Evolutionary conservation across 768 basidiomycete genomes (phyloP).

Genomic region (Pisolithus sp.): DNA sequence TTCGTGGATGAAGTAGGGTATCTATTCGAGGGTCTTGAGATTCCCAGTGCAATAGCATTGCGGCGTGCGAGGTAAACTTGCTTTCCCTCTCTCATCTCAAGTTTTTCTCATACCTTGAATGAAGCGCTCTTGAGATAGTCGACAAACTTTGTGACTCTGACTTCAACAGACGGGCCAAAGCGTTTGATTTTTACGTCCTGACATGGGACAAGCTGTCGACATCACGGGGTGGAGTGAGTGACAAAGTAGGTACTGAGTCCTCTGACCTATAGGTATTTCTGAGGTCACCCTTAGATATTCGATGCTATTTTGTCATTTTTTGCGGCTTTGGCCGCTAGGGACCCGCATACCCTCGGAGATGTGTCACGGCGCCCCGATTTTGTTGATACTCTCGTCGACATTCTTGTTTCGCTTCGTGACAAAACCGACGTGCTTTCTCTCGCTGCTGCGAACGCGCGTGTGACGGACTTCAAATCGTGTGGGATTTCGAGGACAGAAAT

Average conservation of each 20-base stretch:
- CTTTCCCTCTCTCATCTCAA: not conserved
- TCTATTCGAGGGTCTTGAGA: conserved; percentile 72
- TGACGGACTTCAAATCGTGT: conserved; percentile 41
- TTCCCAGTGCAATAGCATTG: conserved; percentile 44
- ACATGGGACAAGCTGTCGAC: conserved; percentile 62
- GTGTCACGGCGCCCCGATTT: conserved; percentile 37
- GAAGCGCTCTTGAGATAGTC: conserved; percentile 70
- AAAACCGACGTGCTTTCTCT: conserved; percentile 47
- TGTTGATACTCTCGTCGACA: conserved; percentile 37
- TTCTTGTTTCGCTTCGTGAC: conserved; percentile 30
- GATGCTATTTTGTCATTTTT: conserved; percentile 61
- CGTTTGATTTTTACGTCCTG: conserved; percentile 61
- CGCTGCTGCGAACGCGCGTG: conserved; percentile 27
- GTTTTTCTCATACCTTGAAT: not conserved
- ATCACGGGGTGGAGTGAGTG: conserved; percentile 53
- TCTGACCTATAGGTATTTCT: not conserved
- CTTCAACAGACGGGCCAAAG: conserved; percentile 74
- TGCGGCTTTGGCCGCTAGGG: conserved; percentile 54
- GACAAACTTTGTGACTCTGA: conserved; percentile 67
- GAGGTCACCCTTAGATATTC: conserved; percentile 41
- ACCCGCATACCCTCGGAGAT: conserved; percentile 48
- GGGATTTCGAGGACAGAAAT: conserved; percentile 58
- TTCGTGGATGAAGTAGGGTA: conserved; percentile 85
- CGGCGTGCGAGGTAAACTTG: conserved; percentile 57
- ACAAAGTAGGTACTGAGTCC: conserved; percentile 42